Base-by-base conservation (phyloP, 345 rosid species). In the Zanthoxylum bungeanum region DNA sequence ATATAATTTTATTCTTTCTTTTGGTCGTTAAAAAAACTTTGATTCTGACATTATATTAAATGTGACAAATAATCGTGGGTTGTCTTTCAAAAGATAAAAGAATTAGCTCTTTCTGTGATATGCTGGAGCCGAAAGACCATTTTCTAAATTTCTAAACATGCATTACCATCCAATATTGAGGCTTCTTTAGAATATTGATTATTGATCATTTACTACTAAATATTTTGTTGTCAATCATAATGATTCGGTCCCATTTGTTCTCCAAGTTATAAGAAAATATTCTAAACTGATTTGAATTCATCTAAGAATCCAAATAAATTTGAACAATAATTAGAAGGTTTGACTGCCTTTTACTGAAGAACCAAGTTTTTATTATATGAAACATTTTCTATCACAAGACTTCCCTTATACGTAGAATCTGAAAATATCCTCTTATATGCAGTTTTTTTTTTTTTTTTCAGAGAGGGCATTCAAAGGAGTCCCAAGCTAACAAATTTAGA, bases 51-150 rank as follows among this genome's bases (percentile, higher is more conserved):
- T 55, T 68, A 19, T 37, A 42, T 27, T 28, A 10, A 22, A 24
- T 27, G 19, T 40, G 50, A 24, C 16, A 2, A 63, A 44, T 12
- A 44, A 14, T 63, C 16, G 9, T 27, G 36, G 11, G 34, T 55
- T 52, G 50, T 19, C 52, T 40, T 25, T 24, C 21, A 14, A 64
- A 70, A 57, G 66, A 36, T 46, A 9, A 46, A 70, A 63, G 66
- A 56, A 56, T 49, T 47, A 19, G 61, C 61, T 64, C 79, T 61
- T 68, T 75, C 47, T 5, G n/a, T 31, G 40, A 56, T 55, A 68
- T 57, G 42, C 57, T 16, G n/a, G 55, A 37, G 59, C 12, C 34
- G 40, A 10, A 11, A 21, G 25, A 33, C 37, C n/a, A n/a, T n/a
- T n/a, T n/a, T n/a, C n/a, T n/a, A 73, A 52, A 39, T 30, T 27